Evolutionary conservation across 306 rosid genomes (phyloP).

Genomic region (Heteromeles arbutifolia): DNA sequence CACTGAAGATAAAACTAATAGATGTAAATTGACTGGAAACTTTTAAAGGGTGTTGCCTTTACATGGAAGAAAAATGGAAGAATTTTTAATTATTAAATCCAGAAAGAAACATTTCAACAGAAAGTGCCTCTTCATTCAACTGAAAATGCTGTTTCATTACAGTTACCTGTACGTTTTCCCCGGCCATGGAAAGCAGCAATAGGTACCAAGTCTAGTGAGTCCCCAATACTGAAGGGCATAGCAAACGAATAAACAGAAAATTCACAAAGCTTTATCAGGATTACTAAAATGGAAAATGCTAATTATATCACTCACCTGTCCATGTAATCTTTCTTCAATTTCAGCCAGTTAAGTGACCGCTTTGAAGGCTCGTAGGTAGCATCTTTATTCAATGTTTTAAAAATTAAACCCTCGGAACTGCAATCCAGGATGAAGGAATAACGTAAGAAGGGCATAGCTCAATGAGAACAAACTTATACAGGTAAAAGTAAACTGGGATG

Average conservation of each 20-base stretch:
- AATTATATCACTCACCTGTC: slow-evolving; percentile 44
- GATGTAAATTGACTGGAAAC: background rate
- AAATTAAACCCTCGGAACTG: slow-evolving; percentile 89
- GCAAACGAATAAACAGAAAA: slow-evolving; percentile 18
- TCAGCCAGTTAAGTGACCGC: slow-evolving; percentile 88
- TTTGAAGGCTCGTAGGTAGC: slow-evolving; percentile 93
- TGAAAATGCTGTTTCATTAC: slow-evolving; percentile 4
- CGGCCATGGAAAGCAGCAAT: slow-evolving; percentile 95
- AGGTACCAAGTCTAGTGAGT: slow-evolving; percentile 94
- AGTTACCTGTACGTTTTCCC: slow-evolving; percentile 88
- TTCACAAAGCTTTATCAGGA: slow-evolving; percentile 9
- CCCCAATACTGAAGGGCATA: slow-evolving; percentile 69
- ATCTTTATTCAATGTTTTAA: slow-evolving; percentile 73
- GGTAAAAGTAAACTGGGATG: background rate
- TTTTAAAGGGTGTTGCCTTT: background rate
- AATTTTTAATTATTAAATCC: background rate
- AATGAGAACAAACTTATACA: background rate
- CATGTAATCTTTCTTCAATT: slow-evolving; percentile 89
- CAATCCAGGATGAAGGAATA: slow-evolving; percentile 26
- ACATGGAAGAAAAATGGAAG: background rate
- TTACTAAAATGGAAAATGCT: slow-evolving; percentile 1
- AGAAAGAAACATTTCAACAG: background rate
- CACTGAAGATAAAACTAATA: background rate
- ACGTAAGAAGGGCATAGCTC: background rate
- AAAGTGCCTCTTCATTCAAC: slow-evolving; percentile 7